Conservation (phyloP, 75 land plant species). For the Picea sitchensis region DNA sequence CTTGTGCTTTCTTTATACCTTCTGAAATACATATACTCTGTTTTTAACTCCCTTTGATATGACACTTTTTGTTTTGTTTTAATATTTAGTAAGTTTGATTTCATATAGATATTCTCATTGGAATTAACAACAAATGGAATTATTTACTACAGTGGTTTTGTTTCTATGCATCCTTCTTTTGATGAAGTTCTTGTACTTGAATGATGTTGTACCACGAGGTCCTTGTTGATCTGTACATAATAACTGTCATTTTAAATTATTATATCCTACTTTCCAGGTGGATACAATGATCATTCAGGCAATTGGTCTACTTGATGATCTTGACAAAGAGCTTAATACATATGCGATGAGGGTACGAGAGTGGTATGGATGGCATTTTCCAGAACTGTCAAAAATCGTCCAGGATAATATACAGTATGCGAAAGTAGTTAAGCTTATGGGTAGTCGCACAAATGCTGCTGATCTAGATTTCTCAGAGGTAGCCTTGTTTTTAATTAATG, state of each 20-base stretch:
- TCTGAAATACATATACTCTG: background rate
- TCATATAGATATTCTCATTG: background rate
- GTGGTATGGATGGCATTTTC: slow-evolving; percentile 99
- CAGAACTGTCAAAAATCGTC: slow-evolving; percentile 88
- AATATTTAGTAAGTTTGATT: background rate
- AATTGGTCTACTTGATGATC: slow-evolving; percentile 94
- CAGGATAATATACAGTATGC: slow-evolving; percentile 90
- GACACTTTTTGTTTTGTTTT: background rate
- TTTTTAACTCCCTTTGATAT: background rate
- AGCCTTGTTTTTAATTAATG: background rate
- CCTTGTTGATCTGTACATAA: background rate
- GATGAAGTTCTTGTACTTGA: background rate
- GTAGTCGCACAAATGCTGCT: slow-evolving; percentile 76
- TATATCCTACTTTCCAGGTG: slow-evolving; percentile 39
- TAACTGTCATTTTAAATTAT: background rate
- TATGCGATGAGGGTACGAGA: slow-evolving; percentile 97
- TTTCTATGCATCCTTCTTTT: background rate
- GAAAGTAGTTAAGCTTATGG: slow-evolving; percentile 87
- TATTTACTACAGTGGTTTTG: background rate
- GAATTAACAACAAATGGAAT: background rate
- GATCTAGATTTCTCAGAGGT: slow-evolving; percentile 95
- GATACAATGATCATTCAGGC: slow-evolving; percentile 99
- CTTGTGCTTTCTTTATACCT: background rate
- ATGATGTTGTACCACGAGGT: background rate
- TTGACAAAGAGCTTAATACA: slow-evolving; percentile 95